Evolutionary conservation across 1,284 basidiomycete species (phyloP).

Genomic region (Irpex sp.): DNA sequence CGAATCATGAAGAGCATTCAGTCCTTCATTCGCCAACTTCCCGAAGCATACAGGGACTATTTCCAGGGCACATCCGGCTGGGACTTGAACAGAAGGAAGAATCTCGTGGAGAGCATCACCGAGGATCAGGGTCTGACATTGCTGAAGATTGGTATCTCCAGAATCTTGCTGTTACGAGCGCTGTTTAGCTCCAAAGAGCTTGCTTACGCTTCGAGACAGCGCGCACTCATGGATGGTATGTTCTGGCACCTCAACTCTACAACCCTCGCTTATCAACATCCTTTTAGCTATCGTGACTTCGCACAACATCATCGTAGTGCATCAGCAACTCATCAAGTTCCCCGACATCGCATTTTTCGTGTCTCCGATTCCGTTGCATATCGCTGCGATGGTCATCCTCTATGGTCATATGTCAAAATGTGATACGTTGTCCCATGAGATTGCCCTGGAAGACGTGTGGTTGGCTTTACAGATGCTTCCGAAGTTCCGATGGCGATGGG

Average conservation of each 20-base stretch:
- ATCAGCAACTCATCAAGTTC: slow-evolving; percentile 75
- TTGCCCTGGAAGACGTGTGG: slow-evolving; percentile 76
- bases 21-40: slow-evolving; percentile 61
- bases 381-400: slow-evolving; percentile 83
- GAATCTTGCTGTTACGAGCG: slow-evolving; percentile 70
- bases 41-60: slow-evolving; percentile 66
- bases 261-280: slow-evolving; percentile 1
- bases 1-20: slow-evolving; percentile 73
- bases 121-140: slow-evolving; percentile 77
- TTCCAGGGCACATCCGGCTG: slow-evolving; percentile 73
- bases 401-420: slow-evolving; percentile 79
- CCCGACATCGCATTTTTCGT: slow-evolving; percentile 83
- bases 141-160: slow-evolving; percentile 76
- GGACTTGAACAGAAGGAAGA: slow-evolving; percentile 56
- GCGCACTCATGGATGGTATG: slow-evolving; percentile 72
- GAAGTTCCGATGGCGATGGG: slow-evolving; percentile 84
- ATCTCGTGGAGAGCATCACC: slow-evolving; percentile 68
- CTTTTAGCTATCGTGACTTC: slow-evolving; percentile 71
- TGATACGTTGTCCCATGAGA: slow-evolving; percentile 55
- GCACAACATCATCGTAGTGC: slow-evolving; percentile 79
- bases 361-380: slow-evolving; percentile 79
- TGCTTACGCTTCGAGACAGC: slow-evolving; percentile 55
- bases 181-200: slow-evolving; percentile 73
- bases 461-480: slow-evolving; percentile 82
- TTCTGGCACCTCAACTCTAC: neutral